Base-by-base conservation (phyloP, 495 filamentous ascomycete species). In the Cercophora samala region DNA sequence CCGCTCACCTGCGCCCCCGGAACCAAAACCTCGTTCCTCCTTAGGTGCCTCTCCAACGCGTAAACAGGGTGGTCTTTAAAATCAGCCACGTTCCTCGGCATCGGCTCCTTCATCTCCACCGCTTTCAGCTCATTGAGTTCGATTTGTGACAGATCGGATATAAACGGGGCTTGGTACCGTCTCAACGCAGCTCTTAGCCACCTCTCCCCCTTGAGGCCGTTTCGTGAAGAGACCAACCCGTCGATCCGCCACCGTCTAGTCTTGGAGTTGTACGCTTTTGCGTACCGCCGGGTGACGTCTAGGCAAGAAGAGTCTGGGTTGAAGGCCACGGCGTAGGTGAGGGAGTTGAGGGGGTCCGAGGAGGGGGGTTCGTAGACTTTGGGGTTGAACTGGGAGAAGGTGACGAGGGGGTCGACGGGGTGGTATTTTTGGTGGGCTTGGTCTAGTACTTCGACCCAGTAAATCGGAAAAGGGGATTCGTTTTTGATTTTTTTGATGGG, bases 11-110 rank as follows among this genome's bases (percentile, higher is more conserved):
- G 82, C 56, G 88, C 91, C 0, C 87, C 90, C 56, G 87, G 83
- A 15, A 95, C 83, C 3, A 87, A 73, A 13, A 93, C 88, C 77
- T 99, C 91, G 70, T 95, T 88, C 21, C 88, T 83, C 60, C 86
- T 88, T n/a, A 99, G 78, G 79, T 98, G 93, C 56, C 96, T 83
- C 70, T 97, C 90, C 0, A 99, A 83, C 1, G 91, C 93, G 72
- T 93, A 97, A 58, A 91, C 78, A 0, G 96, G 96, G 76, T 99
- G 95, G 70, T 91, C 88, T 74, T 96, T 97, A 78, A 97, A 96
- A 72, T 98, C 94, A 56, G 88, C 86, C 19, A 97, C 86, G 69
- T 93, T 97, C 56, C 87, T 86, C 5, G 95, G 95, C 88, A 99
- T 93, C 4, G 90, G 90, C 72, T 99, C 95, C 13, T 83, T 80